Evolutionary conservation across 2,329 filamentous ascomycete species (phyloP), one percentile per base, ranked within the genome.

Genomic region (Monilinia fructicola): DNA sequence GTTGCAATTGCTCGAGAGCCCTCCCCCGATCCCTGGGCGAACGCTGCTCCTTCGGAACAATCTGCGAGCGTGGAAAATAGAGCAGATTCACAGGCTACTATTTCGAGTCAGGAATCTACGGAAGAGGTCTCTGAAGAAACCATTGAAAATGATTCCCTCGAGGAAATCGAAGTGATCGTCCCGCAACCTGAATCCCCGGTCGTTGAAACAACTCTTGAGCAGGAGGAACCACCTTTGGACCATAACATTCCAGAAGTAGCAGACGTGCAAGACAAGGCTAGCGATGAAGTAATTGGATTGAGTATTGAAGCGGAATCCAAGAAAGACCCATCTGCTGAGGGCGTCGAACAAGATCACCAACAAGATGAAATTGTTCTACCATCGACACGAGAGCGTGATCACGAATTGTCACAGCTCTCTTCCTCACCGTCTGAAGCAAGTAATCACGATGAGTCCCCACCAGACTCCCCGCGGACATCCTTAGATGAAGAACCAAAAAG

Each of bases 381-480:
- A 66, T 54, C 48, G 2, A 66, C 44, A 44, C 60, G 60, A 56
- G 69, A 71, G 28, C 64, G 61, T 35, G 70, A 69, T 50, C 60
- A 54, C 6, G 61, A 65, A 23, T 72, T 71, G 12, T 74, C 74
- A 12, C 70, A 72, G 52, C 67, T 71, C 26, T 74, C 75, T 11
- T 74, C 73, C 4, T 73, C 75, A 4, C 72, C 71, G 4, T 76
- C 75, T 3, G 73, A 76, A 44, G 67, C 67, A 18, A 76, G 74
- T 64, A 70, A 70, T 23, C 72, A 72, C 53, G 70, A 75, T 53
- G 75, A 73, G 50, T 35, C 38, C 16, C 48, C 65, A 16, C 54
- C 67, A n/a, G 75, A 76, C 23, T 76, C 75, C 6, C 73, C 73
- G n/a, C 67, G 74, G 35, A 76, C 75, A 31, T 74, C 75, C 21